Conservation (phyloP, 768 basidiomycete species). For the Podaxis carcinomalis region DNA sequence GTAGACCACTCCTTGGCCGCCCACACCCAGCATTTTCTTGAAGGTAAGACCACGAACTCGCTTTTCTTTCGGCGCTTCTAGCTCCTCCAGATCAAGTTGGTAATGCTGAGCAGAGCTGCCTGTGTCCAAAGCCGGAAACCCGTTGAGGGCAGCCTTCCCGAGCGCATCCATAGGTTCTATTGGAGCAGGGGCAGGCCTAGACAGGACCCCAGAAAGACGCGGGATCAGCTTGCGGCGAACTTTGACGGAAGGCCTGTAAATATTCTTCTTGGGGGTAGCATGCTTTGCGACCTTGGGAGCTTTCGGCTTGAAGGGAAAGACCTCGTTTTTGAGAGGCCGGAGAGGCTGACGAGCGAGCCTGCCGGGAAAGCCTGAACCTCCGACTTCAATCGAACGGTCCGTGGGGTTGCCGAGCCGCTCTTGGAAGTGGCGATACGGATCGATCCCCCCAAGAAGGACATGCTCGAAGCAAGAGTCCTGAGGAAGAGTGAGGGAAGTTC, state of each 20-base stretch:
- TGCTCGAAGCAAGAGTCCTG: neutral
- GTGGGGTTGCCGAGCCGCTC: neutral
- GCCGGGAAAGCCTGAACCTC: no score
- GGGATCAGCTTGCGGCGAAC: constrained; percentile 16
- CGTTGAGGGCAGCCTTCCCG: neutral
- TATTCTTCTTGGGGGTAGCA: constrained; percentile 1
- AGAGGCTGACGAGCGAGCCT: neutral
- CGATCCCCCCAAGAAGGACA: neutral
- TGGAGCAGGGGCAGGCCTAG: neutral
- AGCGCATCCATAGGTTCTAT: neutral
- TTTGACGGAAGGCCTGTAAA: neutral
- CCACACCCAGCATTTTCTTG: constrained; percentile 13
- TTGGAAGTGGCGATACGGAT: neutral
- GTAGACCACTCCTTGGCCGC: constrained; percentile 17
- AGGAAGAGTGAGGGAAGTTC: neutral
- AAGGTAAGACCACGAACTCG: constrained; percentile 8
- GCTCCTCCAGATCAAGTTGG: neutral
- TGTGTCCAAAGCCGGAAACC: neutral
- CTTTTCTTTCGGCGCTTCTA: neutral
- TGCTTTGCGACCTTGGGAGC: neutral
- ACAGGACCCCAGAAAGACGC: neutral
- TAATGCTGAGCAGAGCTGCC: neutral
- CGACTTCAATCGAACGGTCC: neutral
- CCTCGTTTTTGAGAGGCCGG: neutral
- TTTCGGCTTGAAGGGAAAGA: neutral